Base-by-base conservation (phyloP, 2,329 filamentous ascomycete genomes). In the Talaromyces funiculosus region DNA sequence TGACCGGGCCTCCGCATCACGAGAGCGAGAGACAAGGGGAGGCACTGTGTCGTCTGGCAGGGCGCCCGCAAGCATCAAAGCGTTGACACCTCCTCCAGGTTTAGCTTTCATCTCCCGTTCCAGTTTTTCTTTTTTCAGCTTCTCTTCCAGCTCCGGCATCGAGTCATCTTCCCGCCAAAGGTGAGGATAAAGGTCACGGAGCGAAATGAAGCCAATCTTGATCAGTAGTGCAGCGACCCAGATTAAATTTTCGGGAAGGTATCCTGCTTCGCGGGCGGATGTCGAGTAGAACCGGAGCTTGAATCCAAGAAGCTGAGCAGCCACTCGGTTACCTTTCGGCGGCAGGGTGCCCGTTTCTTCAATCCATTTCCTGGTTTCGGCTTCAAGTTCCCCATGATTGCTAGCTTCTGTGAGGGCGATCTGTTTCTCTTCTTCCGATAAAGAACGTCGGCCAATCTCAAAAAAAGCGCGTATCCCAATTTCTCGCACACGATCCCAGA, bases 261-360 rank as follows among this genome's bases (percentile, higher is more conserved):
- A 82, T 68, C 97, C 94, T 1, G 83, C 80, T 58, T 86, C 83
- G 62, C 90, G 85, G 37, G 89, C 86, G 29, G 87, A 81, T 0
- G 91, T 95, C 42, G 90, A 89, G 71, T 99, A 99, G 74, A 96
- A 99, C 14, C 90, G 90, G 55, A 99, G 83, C 75, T 99, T 99
- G 82, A 99, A 99, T 3, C 94, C 94, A 14, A 99, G 86, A 3
- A 99, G 83, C 72, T 97, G 94, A 31, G 95, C 95, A 1, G 94
- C 94, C 62, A 95, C 90, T 45, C 88, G 86, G 72, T 97, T 99
- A 31, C 95, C 94, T 31, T 84, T 81, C 1, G 92, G 91, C 4
- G 92, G 92, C 3, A 94, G 77, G 0, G 90, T 95, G 60, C 87
- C 88, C 2, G 93, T 97, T 62, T 85, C 80, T 64, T 85, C 82